A percentile compares a stretch with the other conserved stretches of the same genome.
These are phyloP conservation scores for Neofusicoccum ribis DNA, from an alignment of 2,329 filamentous ascomycete genomes.

Conservation along the genomic window DNA sequence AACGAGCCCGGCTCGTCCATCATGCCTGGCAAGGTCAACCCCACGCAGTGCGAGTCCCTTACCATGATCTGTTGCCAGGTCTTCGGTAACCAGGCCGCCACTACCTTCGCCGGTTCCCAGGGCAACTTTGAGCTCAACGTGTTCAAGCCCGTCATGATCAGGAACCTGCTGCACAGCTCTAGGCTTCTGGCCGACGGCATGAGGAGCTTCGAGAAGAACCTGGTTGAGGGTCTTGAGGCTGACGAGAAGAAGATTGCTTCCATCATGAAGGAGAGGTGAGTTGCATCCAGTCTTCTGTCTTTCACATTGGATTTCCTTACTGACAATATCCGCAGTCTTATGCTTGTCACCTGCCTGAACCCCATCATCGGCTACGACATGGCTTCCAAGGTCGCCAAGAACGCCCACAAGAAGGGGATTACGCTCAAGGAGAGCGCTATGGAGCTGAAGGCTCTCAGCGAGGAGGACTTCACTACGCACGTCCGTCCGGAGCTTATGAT, in stretches of 20 bases:
- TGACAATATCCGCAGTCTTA: constrained; percentile 61
- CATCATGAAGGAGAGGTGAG: constrained; percentile 92
- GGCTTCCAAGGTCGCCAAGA: constrained; percentile 96
- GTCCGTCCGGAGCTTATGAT: constrained; percentile 96
- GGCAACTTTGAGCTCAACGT: constrained; percentile 99
- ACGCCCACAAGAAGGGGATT: constrained; percentile 96
- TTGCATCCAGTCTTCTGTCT: constrained; percentile 17
- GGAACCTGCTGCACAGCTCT: constrained; percentile 90
- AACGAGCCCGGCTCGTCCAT: constrained; percentile 98
- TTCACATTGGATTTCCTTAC: constrained; percentile 23
- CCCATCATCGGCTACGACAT: constrained; percentile 97
- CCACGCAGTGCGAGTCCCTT: constrained; percentile 94
- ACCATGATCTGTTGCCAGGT: constrained; percentile 98
- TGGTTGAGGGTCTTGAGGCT: constrained; percentile 82
- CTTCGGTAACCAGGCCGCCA: constrained; percentile 93
- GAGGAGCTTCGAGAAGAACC: constrained; percentile 91
- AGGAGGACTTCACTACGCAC: constrained; percentile 85
- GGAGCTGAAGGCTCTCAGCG: constrained; percentile 85
- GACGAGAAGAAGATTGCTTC: constrained; percentile 90
- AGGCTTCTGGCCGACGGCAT: constrained; percentile 89
- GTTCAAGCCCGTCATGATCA: constrained; percentile 96
- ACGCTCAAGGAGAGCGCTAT: constrained; percentile 92
- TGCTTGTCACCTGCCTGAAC: constrained; percentile 98
- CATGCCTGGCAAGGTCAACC: constrained; percentile 99
- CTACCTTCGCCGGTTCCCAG: constrained; percentile 93